These are phyloP conservation scores for Kockovaella imperatae DNA, from an alignment of 768 basidiomycete genomes.

Conservation along the genomic window DNA sequence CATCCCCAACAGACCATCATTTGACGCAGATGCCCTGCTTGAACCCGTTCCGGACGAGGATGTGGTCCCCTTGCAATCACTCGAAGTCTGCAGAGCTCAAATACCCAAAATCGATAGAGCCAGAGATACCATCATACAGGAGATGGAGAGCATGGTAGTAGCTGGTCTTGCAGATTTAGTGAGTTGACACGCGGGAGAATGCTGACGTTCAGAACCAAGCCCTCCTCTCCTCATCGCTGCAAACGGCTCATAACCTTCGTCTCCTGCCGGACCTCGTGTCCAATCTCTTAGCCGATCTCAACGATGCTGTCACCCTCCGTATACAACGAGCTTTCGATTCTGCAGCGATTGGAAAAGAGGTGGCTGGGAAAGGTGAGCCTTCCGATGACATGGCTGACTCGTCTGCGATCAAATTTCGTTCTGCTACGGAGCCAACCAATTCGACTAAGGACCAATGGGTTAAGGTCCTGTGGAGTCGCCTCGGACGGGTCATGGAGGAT, in stretches of 20 bases:
- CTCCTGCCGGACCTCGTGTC: slow-evolving; percentile 75
- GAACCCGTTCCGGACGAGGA: slow-evolving; percentile 3
- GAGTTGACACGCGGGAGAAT: slow-evolving; percentile 25
- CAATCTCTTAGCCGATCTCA: slow-evolving; percentile 67
- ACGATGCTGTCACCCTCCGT: slow-evolving; percentile 70
- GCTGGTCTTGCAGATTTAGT: slow-evolving; percentile 70
- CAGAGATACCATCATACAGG: slow-evolving; percentile 60
- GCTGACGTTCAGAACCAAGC: slow-evolving; percentile 64
- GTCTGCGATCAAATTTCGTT: slow-evolving; percentile 24
- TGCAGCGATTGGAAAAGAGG: slow-evolving; percentile 74
- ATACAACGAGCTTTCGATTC: slow-evolving; percentile 81
- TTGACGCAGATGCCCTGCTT: slow-evolving; percentile 8
- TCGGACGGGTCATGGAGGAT: slow-evolving; percentile 77
- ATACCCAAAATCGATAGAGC: slow-evolving; percentile 66
- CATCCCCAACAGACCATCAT: not conserved
- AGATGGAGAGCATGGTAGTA: slow-evolving; percentile 88
- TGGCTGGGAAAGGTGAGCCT: slow-evolving; percentile 62
- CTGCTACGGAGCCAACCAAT: slow-evolving; percentile 72
- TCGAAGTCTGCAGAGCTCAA: slow-evolving; percentile 64
- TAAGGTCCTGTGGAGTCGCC: slow-evolving; percentile 66
- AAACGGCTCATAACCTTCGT: slow-evolving; percentile 88
- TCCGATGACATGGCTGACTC: not conserved
- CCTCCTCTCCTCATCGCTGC: slow-evolving; percentile 81
- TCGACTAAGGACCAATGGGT: slow-evolving; percentile 80
- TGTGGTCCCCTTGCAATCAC: slow-evolving; percentile 59